phyloP scores from a whole-genome alignment of 331 rosid genomes.

The Malus hybrid region DNA sequence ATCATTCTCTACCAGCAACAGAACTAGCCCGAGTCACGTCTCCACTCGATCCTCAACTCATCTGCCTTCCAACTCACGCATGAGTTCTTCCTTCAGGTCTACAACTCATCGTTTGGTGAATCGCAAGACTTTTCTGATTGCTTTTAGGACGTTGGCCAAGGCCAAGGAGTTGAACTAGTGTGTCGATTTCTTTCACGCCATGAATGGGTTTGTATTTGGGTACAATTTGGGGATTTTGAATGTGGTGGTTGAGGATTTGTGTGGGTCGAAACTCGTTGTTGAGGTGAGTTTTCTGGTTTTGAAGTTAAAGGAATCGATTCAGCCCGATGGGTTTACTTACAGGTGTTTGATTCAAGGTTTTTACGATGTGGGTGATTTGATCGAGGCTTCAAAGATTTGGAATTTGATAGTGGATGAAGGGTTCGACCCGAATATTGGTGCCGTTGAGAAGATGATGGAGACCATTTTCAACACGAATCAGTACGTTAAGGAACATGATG shows the following conservation, averaged over 20 bases:
- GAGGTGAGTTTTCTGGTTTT: conserved; percentile 53
- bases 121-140: conserved; percentile 41
- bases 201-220: conserved; percentile 42
- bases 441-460: conserved; percentile 68
- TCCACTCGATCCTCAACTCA: conserved; percentile 51
- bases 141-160: conserved; percentile 42
- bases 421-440: conserved; percentile 44
- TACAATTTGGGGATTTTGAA: conserved; percentile 52
- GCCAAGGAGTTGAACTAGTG: conserved; percentile 62
- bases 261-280: conserved; percentile 45
- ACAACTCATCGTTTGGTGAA: conserved; percentile 51
- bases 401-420: conserved; percentile 79
- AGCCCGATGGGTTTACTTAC: conserved; percentile 44
- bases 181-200: conserved; percentile 59
- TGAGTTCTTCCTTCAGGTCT: conserved; percentile 80
- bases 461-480: conserved; percentile 46
- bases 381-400: conserved; percentile 77
- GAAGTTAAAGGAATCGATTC: conserved; percentile 51
- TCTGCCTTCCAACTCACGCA: conserved; percentile 50
- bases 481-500: not conserved
- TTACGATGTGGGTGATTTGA: conserved; percentile 57
- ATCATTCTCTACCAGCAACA: conserved; percentile 73
- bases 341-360: conserved; percentile 46
- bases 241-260: conserved; percentile 39
- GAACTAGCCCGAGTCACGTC: conserved; percentile 47